A percentile compares a stretch with the other conserved stretches of the same genome.
Evolutionary conservation across 1,284 basidiomycete species (phyloP).

Genomic region (Exobasidium cylindrosporum): DNA sequence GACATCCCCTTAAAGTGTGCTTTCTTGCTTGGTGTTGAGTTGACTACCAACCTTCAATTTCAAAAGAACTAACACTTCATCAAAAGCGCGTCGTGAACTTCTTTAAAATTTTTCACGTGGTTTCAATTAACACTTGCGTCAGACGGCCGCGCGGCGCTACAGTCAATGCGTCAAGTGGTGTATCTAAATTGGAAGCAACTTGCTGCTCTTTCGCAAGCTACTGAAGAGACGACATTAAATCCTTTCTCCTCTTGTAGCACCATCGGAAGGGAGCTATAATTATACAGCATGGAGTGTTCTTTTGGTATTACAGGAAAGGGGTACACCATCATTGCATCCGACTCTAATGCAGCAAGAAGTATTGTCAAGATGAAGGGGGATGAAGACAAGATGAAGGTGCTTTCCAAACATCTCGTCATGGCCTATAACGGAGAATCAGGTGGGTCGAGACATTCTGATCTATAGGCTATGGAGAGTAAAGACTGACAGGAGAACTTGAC

Average conservation of each 20-base stretch:
- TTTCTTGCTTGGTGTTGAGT: no score
- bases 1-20: no score
- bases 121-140: background rate
- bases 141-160: no score
- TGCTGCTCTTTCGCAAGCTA: no score
- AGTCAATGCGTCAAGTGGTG: background rate
- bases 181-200: no score
- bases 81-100: background rate
- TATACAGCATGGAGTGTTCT: conserved; percentile 57
- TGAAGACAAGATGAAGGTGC: conserved; percentile 92
- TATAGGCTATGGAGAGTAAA: background rate
- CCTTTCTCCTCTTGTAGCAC: conserved; percentile 8
- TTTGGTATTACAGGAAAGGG: conserved; percentile 59
- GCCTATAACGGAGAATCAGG: conserved; percentile 84
- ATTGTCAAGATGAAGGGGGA: conserved; percentile 97
- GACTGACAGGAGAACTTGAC: no score
- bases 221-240: no score
- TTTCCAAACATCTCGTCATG: conserved; percentile 91
- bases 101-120: no score
- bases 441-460: conserved; percentile 8
- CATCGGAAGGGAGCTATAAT: background rate
- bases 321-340: conserved; percentile 65
- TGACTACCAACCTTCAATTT: no score
- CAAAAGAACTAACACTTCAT: no score
- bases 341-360: conserved; percentile 81